Evolutionary conservation across 2,329 filamentous ascomycete genomes (phyloP).

Genomic region (Hansfordia pulvinata): DNA sequence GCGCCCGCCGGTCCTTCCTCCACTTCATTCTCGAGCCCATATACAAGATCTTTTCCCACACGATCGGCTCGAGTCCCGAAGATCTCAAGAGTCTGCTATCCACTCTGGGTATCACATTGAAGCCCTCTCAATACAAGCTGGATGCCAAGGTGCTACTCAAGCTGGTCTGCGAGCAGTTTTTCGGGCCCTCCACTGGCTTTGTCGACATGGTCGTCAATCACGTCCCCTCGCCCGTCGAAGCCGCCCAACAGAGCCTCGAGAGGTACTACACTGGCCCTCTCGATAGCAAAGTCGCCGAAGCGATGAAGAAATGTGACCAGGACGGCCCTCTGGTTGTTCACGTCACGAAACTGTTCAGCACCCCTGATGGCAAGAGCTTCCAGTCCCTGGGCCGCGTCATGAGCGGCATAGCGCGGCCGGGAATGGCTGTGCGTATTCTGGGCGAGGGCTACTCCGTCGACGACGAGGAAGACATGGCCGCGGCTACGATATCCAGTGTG

Average conservation of each 20-base stretch:
- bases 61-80: slow-evolving; percentile 78
- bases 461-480: slow-evolving; percentile 94
- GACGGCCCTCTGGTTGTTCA: slow-evolving; percentile 88
- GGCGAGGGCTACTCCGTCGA: slow-evolving; percentile 94
- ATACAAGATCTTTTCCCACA: slow-evolving; percentile 94
- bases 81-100: slow-evolving; percentile 70
- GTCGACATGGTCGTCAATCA: slow-evolving; percentile 92
- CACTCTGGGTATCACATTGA: slow-evolving; percentile 70
- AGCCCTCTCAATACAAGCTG: slow-evolving; percentile 81
- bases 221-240: slow-evolving; percentile 73
- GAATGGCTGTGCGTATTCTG: slow-evolving; percentile 74
- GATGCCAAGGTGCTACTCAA: slow-evolving; percentile 84
- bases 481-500: slow-evolving; percentile 70
- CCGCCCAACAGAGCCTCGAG: slow-evolving; percentile 63
- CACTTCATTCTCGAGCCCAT: slow-evolving; percentile 93
- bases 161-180: slow-evolving; percentile 88
- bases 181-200: slow-evolving; percentile 77
- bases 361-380: slow-evolving; percentile 81
- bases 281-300: slow-evolving; percentile 65
- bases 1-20: slow-evolving; percentile 75
- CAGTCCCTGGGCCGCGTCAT: slow-evolving; percentile 82
- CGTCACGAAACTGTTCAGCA: slow-evolving; percentile 86
- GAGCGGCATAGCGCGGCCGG: slow-evolving; percentile 77
- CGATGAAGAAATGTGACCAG: slow-evolving; percentile 73
- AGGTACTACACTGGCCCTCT: slow-evolving; percentile 85